A percentile compares a stretch with the other conserved stretches of the same genome.
phyloP scores from a whole-genome alignment of 1,139 yeast species.

The Zhuliangozyma parablackwelliae region DNA sequence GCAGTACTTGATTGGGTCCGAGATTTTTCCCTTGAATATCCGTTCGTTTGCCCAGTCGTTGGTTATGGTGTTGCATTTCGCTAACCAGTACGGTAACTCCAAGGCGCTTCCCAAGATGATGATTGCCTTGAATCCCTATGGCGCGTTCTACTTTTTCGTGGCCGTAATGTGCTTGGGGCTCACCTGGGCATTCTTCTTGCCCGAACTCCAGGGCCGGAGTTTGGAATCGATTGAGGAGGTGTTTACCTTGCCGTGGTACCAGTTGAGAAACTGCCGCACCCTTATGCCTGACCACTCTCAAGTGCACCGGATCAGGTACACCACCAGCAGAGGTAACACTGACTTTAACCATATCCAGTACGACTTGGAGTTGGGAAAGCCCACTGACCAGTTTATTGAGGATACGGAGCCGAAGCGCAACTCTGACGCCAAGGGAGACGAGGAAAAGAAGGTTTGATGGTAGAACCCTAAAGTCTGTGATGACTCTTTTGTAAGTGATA shows the following conservation, averaged over 20 bases:
- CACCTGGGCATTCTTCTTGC: conserved; percentile 48
- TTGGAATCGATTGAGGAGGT: conserved; percentile 57
- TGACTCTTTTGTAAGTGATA: too few relatives aligned
- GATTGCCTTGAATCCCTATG: conserved; percentile 43
- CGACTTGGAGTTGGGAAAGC: conserved; percentile 13
- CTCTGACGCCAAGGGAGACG: conserved; percentile 2
- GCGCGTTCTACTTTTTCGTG: conserved; percentile 52
- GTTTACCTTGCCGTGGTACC: conserved; percentile 56
- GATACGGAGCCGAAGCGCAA: conserved; percentile 3
- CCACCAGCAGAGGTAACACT: conserved; percentile 17
- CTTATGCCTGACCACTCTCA: conserved; percentile 54
- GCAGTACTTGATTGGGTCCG: conserved; percentile 57
- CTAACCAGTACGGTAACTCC: conserved; percentile 57
- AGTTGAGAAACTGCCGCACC: conserved; percentile 47
- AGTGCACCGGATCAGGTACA: conserved; percentile 25
- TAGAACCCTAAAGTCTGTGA: too few relatives aligned
- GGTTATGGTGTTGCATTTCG: conserved; percentile 56
- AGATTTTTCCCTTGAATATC: conserved; percentile 53
- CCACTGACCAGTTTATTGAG: conserved; percentile 12
- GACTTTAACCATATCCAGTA: conserved; percentile 17
- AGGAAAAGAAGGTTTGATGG: conserved; percentile 5
- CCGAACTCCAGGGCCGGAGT: conserved; percentile 50
- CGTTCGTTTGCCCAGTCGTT: conserved; percentile 52
- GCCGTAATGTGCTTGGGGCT: conserved; percentile 41
- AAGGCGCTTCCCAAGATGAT: conserved; percentile 55